Conservation (phyloP, 441 rosid species). For the Pelargonium myrrhifolium region DNA sequence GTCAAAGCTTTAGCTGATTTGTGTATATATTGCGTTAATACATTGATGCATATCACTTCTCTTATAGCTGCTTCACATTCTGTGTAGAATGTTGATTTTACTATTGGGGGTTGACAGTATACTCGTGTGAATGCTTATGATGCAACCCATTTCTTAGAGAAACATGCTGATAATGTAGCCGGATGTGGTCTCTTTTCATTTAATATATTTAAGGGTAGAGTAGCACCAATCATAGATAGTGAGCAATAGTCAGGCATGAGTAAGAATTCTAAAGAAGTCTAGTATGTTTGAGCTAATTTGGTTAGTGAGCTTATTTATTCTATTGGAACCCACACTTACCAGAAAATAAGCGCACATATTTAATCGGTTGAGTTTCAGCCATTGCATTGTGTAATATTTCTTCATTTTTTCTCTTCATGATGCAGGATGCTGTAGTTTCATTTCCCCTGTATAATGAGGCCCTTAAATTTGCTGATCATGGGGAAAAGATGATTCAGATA, state of each 20-base stretch:
- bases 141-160: conserved; percentile 1
- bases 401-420: conserved; percentile 10
- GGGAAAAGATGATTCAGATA: conserved; percentile 74
- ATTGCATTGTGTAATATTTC: conserved; percentile 1
- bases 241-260: not conserved
- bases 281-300: conserved; percentile 1
- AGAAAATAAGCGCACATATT: not conserved
- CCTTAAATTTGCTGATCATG: conserved; percentile 55
- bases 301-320: not conserved
- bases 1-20: conserved; percentile 20
- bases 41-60: not conserved
- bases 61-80: not conserved
- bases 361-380: not conserved
- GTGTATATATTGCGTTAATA: not conserved
- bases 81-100: conserved; percentile 1
- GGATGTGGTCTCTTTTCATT: not conserved
- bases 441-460: conserved; percentile 62
- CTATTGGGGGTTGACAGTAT: not conserved
- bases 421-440: conserved; percentile 54
- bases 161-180: not conserved
- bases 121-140: not conserved
- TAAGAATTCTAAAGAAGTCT: conserved; percentile 1
- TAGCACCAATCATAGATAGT: conserved; percentile 10
- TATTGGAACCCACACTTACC: not conserved
- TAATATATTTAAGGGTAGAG: not conserved